phyloP scores from a whole-genome alignment of 2,329 filamentous ascomycete species.

The Chalaropsis thielavioides region DNA sequence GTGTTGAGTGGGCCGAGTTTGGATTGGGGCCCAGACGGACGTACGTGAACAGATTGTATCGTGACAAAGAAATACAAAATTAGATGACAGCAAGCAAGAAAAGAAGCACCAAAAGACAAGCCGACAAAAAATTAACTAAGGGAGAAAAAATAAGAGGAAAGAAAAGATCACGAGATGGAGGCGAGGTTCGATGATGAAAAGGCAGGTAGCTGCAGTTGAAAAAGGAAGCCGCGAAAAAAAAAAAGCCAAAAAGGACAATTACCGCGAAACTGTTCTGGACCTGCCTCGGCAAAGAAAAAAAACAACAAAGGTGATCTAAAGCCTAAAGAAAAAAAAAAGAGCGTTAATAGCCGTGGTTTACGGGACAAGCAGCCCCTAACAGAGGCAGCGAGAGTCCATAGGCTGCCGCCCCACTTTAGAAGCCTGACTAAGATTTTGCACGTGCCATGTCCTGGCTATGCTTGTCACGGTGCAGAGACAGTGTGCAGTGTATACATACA shows the following conservation, averaged over 20 bases:
- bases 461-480: not conserved
- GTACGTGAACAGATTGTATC: not conserved
- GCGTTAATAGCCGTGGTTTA: not conserved
- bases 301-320: not conserved
- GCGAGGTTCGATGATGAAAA: not conserved
- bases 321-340: not conserved
- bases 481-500: not conserved
- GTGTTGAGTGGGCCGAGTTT: not conserved
- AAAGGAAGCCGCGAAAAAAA: not conserved
- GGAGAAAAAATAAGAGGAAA: conserved; percentile 2
- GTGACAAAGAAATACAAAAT: not conserved
- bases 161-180: not conserved
- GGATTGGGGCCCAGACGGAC: not conserved
- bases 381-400: not conserved
- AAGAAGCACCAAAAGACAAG: not conserved
- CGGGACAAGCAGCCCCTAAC: not conserved
- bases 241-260: not conserved
- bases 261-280: not conserved
- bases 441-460: not conserved
- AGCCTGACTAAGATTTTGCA: not conserved
- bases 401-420: not conserved
- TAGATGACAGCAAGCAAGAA: not conserved
- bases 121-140: not conserved
- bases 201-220: not conserved
- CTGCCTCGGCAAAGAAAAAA: not conserved